Conservation (phyloP, 2,329 filamentous ascomycete species). For the Pseudogymnoascus sp. region DNA sequence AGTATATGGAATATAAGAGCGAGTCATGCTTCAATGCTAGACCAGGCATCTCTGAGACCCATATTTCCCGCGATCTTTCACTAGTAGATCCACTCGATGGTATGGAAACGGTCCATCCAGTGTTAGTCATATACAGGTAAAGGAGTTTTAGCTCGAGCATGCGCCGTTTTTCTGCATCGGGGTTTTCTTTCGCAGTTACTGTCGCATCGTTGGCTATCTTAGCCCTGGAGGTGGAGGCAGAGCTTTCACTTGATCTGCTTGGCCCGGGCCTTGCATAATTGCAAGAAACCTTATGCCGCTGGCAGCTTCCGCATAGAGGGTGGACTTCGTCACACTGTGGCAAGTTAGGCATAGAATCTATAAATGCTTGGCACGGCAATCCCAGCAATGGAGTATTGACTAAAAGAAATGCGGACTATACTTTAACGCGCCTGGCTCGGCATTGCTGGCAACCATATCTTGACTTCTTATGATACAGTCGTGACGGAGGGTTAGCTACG, state of each 20-base stretch:
- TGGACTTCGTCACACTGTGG: slow-evolving; percentile 24
- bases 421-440: slow-evolving; percentile 30
- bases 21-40: slow-evolving; percentile 20
- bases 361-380: slow-evolving; percentile 26
- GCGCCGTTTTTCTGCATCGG: slow-evolving; percentile 20
- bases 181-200: neutral
- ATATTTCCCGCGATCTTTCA: slow-evolving; percentile 7
- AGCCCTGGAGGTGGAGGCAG: neutral
- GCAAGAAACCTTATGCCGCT: slow-evolving; percentile 20
- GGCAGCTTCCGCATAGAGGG: slow-evolving; percentile 20
- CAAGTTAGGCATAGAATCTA: neutral
- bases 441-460: slow-evolving; percentile 29
- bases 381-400: slow-evolving; percentile 38
- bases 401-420: slow-evolving; percentile 24
- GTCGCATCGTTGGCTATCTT: slow-evolving; percentile 8
- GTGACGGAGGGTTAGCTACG: slow-evolving; percentile 1
- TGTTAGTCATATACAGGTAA: slow-evolving; percentile 21
- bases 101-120: slow-evolving; percentile 15
- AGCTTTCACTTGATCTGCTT: slow-evolving; percentile 10
- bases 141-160: slow-evolving; percentile 22
- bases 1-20: slow-evolving; percentile 21
- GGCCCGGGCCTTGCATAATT: slow-evolving; percentile 17
- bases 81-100: neutral
- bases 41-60: slow-evolving; percentile 15
- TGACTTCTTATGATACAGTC: slow-evolving; percentile 32